Percentiles rank a stretch among this genome's conserved stretches.
These are phyloP conservation scores for Salix caprea DNA, from an alignment of 345 rosid genomes.

Conservation along the genomic window DNA sequence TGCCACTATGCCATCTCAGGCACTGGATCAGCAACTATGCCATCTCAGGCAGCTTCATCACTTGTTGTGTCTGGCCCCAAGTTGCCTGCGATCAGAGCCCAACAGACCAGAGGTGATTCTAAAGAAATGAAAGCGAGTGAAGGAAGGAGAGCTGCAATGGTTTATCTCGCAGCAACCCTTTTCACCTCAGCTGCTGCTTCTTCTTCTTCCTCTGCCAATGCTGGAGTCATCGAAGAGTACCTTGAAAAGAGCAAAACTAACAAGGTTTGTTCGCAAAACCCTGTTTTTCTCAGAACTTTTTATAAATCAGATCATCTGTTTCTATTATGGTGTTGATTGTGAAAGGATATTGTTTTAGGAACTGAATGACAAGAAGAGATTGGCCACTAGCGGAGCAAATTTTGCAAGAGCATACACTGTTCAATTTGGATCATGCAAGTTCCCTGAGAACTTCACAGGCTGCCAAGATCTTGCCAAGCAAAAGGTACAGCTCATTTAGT, in stretches of 20 bases:
- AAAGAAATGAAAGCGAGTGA: constrained; percentile 29
- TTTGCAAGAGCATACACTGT: constrained; percentile 95
- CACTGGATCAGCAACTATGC: constrained; percentile 49
- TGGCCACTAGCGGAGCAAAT: constrained; percentile 96
- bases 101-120: constrained; percentile 32
- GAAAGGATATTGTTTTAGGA: constrained; percentile 39
- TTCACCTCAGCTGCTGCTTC: constrained; percentile 55
- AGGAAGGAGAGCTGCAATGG: constrained; percentile 75
- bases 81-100: constrained; percentile 64
- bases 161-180: constrained; percentile 63
- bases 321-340: background rate
- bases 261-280: constrained; percentile 50
- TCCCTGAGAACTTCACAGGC: constrained; percentile 98
- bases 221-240: constrained; percentile 84
- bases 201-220: constrained; percentile 73
- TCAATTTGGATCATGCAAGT: constrained; percentile 84
- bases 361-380: constrained; percentile 90
- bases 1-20: constrained; percentile 73
- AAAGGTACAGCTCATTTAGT: constrained; percentile 42
- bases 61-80: constrained; percentile 39
- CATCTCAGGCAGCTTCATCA: constrained; percentile 45
- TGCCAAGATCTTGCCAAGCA: constrained; percentile 99
- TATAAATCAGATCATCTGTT: too few relatives aligned
- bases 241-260: constrained; percentile 94
- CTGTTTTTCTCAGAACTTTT: background rate